Percentiles rank a stretch among this genome's conserved stretches.
These are phyloP conservation scores for Nitzschia palea DNA, from an alignment of 108 stramenopile genomes.

Conservation along the genomic window DNA sequence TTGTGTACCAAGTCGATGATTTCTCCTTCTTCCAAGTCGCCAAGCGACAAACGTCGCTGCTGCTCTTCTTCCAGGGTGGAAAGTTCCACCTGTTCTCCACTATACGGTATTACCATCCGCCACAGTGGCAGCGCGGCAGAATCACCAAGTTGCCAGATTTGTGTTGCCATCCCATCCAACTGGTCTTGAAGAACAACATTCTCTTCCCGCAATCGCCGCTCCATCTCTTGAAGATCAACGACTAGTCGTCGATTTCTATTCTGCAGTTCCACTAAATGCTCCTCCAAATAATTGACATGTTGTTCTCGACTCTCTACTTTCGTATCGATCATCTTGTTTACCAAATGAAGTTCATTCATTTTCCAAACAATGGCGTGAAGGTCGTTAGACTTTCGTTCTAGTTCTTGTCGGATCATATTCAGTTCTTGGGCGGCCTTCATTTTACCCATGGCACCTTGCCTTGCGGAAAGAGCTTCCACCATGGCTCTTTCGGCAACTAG, in stretches of 20 bases:
- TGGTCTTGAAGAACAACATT: slow-evolving; percentile 52
- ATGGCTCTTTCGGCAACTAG: slow-evolving; percentile 79
- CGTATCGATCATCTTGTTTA: slow-evolving; percentile 79
- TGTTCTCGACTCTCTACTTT: slow-evolving; percentile 81
- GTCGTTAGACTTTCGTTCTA: slow-evolving; percentile 77
- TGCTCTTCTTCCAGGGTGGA: not conserved
- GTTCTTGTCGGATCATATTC: slow-evolving; percentile 57
- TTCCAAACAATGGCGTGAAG: slow-evolving; percentile 82
- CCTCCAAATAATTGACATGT: slow-evolving; percentile 80
- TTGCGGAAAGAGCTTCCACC: slow-evolving; percentile 62
- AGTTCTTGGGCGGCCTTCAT: slow-evolving; percentile 72
- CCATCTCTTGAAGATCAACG: slow-evolving; percentile 56
- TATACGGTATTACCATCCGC: slow-evolving; percentile 15
- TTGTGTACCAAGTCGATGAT: slow-evolving; percentile 8
- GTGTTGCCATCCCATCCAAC: slow-evolving; percentile 73
- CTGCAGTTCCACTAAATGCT: slow-evolving; percentile 73
- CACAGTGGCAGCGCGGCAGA: slow-evolving; percentile 18
- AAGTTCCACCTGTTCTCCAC: slow-evolving; percentile 17
- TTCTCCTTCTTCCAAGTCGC: slow-evolving; percentile 20
- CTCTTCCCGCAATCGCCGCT: slow-evolving; percentile 62
- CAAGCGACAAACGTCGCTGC: slow-evolving; percentile 7
- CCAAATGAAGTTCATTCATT: slow-evolving; percentile 88
- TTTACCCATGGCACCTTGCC: slow-evolving; percentile 54
- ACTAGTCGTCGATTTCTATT: slow-evolving; percentile 58
- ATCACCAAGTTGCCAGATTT: slow-evolving; percentile 81